These are phyloP conservation scores for Fomes fomentarius DNA, from an alignment of 1,284 basidiomycete genomes.

Conservation along the genomic window DNA sequence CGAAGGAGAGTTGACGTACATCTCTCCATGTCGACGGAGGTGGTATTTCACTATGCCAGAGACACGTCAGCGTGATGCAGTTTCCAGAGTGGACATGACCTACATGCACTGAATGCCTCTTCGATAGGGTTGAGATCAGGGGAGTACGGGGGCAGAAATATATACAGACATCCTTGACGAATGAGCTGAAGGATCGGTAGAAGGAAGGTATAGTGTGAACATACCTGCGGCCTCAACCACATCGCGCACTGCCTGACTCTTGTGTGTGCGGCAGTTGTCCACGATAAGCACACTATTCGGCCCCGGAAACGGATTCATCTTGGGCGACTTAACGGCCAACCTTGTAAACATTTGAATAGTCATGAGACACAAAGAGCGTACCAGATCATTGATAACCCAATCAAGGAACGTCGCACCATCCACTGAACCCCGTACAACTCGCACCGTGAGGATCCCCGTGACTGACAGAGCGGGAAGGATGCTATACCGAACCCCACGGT, in stretches of 20 bases:
- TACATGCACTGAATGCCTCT: constrained; percentile 8
- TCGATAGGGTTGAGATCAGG: constrained; percentile 10
- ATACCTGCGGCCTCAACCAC: constrained; percentile 23
- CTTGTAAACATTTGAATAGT: not conserved
- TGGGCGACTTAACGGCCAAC: constrained; percentile 25
- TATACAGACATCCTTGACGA: constrained; percentile 15
- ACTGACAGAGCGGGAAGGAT: constrained; percentile 31
- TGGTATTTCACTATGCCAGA: constrained; percentile 5
- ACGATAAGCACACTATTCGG: constrained; percentile 33
- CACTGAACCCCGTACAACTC: constrained; percentile 29
- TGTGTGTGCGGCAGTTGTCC: constrained; percentile 35
- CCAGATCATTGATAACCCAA: constrained; percentile 8
- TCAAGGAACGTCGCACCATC: constrained; percentile 14
- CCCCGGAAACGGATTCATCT: constrained; percentile 33
- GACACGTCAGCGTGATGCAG: not conserved
- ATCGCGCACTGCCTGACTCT: constrained; percentile 28
- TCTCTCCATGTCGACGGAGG: not conserved
- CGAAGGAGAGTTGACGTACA: not conserved
- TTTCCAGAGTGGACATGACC: not conserved
- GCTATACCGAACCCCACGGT: constrained; percentile 27
- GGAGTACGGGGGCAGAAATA: constrained; percentile 8
- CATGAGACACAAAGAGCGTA: not conserved
- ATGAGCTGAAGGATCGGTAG: not conserved
- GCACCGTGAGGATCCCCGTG: constrained; percentile 32
- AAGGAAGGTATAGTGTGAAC: constrained; percentile 12